Base-by-base conservation (phyloP, 306 rosid genomes). In the Castanea crenata region DNA sequence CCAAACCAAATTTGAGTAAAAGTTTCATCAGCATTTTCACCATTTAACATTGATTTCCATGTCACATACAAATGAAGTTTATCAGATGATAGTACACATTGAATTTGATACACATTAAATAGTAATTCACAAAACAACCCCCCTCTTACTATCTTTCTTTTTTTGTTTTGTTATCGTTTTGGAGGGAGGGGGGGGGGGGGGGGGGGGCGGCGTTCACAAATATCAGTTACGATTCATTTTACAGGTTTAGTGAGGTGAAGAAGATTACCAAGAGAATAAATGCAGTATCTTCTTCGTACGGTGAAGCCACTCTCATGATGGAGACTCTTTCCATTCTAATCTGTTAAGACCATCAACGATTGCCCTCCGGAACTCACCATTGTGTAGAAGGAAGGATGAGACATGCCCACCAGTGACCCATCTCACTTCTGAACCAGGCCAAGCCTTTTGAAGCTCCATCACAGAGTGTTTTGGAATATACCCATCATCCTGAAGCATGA, bases 371-470 rank as follows among this genome's bases (percentile, higher is more conserved):
- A 94, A 94, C 85, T 90, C 91, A 0, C 76, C 87, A 11, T 91
- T 92, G 88, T 89, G 99, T 41, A 92, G 97, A 87, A 94, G 83
- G 90, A 94, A 94, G 55, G 99, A 92, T 41, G 99, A 94, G 79
- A 92, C 97, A 55, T 94, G 97, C 34, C 97, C 99, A 12, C 99
- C 97, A 1, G 95, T 92, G 64, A 94, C 98, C 99, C 99, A 95
- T 88, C 99, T 87, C 80, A 95, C 97, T 83, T 95, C 97, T 49
- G 95, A 91, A 84, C 99, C 97, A 1, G 99, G 97, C 99, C 97
- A 92, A 64, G 97, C 99, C 76, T 90, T 91, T 79, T 92, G 88
- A 78, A 94, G 95, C 87, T 94, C 93, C 35, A 94, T 84, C 80
- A 92, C 93, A 0, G 97, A 92, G 84, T 91, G 97, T 77, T 83